Percentiles rank a stretch among this genome's conserved stretches.
These are phyloP conservation scores for Chlamydomonas eustigma DNA, from an alignment of 139 green algal genomes.

Conservation along the genomic window DNA sequence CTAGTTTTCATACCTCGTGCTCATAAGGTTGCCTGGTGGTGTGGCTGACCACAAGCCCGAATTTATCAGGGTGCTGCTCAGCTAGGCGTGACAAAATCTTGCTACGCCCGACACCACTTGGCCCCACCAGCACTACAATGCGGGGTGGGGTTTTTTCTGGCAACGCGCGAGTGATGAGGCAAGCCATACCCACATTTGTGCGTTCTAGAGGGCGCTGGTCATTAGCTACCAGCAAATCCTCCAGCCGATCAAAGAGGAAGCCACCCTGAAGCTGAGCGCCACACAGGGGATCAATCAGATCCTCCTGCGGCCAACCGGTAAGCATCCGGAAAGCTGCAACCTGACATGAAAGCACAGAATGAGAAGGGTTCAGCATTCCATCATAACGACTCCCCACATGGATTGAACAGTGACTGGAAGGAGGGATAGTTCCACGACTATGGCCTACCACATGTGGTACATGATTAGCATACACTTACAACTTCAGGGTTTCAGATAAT, in stretches of 20 bases:
- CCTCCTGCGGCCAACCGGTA: conserved; percentile 69
- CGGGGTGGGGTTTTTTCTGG: conserved; percentile 54
- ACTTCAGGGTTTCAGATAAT: too few relatives aligned
- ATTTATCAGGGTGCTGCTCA: conserved; percentile 47
- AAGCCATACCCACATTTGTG: conserved; percentile 40
- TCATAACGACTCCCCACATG: too few relatives aligned
- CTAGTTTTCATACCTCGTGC: conserved; percentile 8
- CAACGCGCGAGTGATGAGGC: conserved; percentile 39
- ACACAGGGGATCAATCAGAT: conserved; percentile 48
- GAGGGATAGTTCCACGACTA: too few relatives aligned
- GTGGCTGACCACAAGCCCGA: conserved; percentile 23
- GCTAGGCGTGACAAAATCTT: conserved; percentile 47
- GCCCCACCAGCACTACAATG: conserved; percentile 64
- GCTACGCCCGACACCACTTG: conserved; percentile 48
- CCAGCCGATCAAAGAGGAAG: conserved; percentile 58
- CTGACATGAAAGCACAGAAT: too few relatives aligned
- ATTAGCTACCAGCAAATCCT: conserved; percentile 36
- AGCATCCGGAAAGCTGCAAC: conserved; percentile 63
- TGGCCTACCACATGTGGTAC: too few relatives aligned
- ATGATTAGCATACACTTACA: too few relatives aligned
- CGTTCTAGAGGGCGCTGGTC: conserved; percentile 16
- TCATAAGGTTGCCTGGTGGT: conserved; percentile 16
- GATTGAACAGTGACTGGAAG: too few relatives aligned
- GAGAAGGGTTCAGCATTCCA: too few relatives aligned
- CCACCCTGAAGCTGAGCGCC: conserved; percentile 35